These are phyloP conservation scores for Cyamopsis tetragonoloba DNA, from an alignment of 306 rosid species.

Conservation along the genomic window DNA sequence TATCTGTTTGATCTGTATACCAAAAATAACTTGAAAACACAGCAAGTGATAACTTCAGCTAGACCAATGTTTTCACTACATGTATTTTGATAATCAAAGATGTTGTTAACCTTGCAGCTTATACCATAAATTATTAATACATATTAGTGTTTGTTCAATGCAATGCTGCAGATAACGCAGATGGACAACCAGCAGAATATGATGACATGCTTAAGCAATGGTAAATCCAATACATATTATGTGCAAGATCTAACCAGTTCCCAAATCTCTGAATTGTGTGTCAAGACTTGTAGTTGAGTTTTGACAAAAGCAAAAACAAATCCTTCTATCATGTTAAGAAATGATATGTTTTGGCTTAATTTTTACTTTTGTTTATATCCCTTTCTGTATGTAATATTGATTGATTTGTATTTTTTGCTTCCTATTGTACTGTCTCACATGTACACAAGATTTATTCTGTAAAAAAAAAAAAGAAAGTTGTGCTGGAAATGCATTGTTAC, in stretches of 20 bases:
- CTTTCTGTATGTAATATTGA: background rate
- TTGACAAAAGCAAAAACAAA: background rate
- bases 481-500: background rate
- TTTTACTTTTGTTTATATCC: background rate
- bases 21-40: background rate
- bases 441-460: background rate
- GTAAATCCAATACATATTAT: constrained; percentile 32
- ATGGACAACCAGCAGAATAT: constrained; percentile 44
- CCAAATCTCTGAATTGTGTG: constrained; percentile 46
- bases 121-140: background rate
- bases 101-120: background rate
- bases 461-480: too few species aligned
- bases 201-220: constrained; percentile 58
- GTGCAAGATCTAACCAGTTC: constrained; percentile 38
- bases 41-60: background rate
- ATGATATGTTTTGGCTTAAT: background rate
- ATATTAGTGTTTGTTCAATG: background rate
- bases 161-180: constrained; percentile 43
- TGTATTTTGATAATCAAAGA: background rate
- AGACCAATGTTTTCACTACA: background rate
- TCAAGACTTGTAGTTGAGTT: constrained; percentile 46
- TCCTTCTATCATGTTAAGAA: background rate
- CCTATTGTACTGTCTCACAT: background rate
- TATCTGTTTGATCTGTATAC: background rate
- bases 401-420: background rate